Evolutionary conservation across 345 rosid species (phyloP).

Genomic region (Passiflora organensis): DNA sequence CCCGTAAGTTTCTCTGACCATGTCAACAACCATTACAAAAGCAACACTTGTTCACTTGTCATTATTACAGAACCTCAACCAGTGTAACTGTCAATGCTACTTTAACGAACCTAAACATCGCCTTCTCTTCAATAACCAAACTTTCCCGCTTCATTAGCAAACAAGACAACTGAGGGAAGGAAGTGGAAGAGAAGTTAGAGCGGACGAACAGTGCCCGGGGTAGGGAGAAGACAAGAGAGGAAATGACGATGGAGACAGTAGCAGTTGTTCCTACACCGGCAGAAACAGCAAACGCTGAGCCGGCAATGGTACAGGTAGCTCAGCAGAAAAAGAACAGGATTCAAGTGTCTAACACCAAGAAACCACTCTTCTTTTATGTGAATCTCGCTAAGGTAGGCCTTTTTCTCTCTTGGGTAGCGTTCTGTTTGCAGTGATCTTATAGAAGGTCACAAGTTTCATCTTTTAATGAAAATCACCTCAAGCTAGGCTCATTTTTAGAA

Average conservation of each 20-base stretch:
- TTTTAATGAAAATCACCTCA: neutral
- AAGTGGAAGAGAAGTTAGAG: neutral
- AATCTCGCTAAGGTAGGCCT: conserved; percentile 29
- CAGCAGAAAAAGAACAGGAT: conserved; percentile 29
- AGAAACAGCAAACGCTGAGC: neutral
- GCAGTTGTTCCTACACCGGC: conserved; percentile 1
- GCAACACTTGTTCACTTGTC: neutral
- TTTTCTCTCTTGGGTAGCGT: too few species aligned
- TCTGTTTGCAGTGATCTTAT: too few species aligned
- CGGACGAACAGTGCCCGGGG: too few species aligned
- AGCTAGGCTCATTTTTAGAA: neutral
- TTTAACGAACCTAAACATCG: conserved; percentile 1
- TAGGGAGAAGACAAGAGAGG: neutral
- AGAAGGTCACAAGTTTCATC: too few species aligned
- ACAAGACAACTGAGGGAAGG: neutral
- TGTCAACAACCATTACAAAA: conserved; percentile 1
- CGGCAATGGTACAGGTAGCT: neutral
- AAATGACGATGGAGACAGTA: conserved; percentile 17
- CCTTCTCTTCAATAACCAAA: conserved; percentile 1
- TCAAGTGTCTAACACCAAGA: conserved; percentile 33
- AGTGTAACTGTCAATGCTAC: neutral
- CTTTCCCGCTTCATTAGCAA: conserved; percentile 10
- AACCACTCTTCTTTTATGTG: conserved; percentile 32
- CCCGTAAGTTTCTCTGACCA: conserved; percentile 8
- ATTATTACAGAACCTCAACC: neutral